Conservation (phyloP, 306 rosid genomes). For the Castanopsis chinensis region DNA sequence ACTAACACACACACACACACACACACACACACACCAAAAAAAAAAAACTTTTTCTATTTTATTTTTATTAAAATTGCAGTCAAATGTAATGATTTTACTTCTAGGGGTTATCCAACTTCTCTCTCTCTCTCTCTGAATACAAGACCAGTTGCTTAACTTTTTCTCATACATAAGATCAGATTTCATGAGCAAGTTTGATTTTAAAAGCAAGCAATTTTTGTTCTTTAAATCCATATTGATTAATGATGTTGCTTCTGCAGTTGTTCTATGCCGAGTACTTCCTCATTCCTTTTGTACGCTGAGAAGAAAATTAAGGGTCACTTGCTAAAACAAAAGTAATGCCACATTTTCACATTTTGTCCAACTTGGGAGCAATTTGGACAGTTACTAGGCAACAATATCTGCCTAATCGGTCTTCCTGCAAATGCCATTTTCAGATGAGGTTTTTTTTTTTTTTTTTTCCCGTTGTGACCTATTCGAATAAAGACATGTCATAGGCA, state of each 20-base stretch:
- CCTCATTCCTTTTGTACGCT: slow-evolving; percentile 23
- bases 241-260: neutral
- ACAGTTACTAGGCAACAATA: no score
- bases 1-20: no score
- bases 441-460: no score
- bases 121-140: neutral
- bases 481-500: no score
- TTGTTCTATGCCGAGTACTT: slow-evolving; percentile 24
- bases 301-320: neutral
- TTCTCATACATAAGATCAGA: neutral
- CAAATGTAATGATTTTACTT: neutral
- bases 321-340: neutral
- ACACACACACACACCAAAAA: no score
- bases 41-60: no score
- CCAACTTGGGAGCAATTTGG: no score
- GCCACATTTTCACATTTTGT: neutral
- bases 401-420: no score
- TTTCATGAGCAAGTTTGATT: neutral
- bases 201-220: no score
- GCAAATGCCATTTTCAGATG: no score
- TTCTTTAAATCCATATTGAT: neutral
- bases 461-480: no score
- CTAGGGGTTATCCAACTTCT: neutral
- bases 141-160: no score
- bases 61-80: neutral